These are phyloP conservation scores for Sarocladium brachiariae DNA, from an alignment of 2,329 filamentous ascomycete species.

Conservation along the genomic window DNA sequence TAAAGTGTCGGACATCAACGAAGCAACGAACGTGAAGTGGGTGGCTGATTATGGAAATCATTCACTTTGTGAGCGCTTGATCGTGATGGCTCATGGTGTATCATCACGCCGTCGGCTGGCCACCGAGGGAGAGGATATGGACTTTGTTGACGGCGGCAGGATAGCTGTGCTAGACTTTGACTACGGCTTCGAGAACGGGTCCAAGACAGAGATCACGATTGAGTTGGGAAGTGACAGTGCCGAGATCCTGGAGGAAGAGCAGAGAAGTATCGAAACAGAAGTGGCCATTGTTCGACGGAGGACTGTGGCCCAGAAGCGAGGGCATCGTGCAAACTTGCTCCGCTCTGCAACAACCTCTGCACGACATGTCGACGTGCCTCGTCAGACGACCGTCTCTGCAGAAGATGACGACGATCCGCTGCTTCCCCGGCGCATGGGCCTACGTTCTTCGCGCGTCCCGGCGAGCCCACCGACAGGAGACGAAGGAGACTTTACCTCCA, in stretches of 20 bases:
- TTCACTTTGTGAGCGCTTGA: slow-evolving; percentile 48
- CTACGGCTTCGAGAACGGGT: slow-evolving; percentile 50
- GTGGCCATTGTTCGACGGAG: slow-evolving; percentile 71
- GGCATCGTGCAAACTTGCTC: slow-evolving; percentile 39
- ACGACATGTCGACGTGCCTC: slow-evolving; percentile 14
- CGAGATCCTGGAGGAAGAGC: slow-evolving; percentile 65
- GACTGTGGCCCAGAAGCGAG: slow-evolving; percentile 59
- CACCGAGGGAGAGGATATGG: slow-evolving; percentile 63
- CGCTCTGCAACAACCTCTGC: slow-evolving; percentile 40
- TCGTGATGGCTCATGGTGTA: slow-evolving; percentile 68
- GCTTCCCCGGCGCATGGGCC: slow-evolving; percentile 41
- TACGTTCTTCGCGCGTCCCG: slow-evolving; percentile 12
- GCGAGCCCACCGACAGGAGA: slow-evolving; percentile 18
- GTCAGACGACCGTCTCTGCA: slow-evolving; percentile 23
- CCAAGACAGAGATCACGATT: slow-evolving; percentile 53
- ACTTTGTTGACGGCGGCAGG: slow-evolving; percentile 73
- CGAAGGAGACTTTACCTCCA: slow-evolving; percentile 37
- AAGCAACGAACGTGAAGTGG: slow-evolving; percentile 65
- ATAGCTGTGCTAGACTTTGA: slow-evolving; percentile 69
- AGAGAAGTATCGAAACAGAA: slow-evolving; percentile 67
- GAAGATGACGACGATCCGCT: slow-evolving; percentile 44
- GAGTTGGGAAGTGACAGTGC: slow-evolving; percentile 67
- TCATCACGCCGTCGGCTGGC: slow-evolving; percentile 44
- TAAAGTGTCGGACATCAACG: slow-evolving; percentile 57
- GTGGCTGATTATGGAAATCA: slow-evolving; percentile 49